Evolutionary conservation across 345 rosid species (phyloP), one percentile per base, ranked within the genome.

Genomic region (Rhodamnia rubescens): DNA sequence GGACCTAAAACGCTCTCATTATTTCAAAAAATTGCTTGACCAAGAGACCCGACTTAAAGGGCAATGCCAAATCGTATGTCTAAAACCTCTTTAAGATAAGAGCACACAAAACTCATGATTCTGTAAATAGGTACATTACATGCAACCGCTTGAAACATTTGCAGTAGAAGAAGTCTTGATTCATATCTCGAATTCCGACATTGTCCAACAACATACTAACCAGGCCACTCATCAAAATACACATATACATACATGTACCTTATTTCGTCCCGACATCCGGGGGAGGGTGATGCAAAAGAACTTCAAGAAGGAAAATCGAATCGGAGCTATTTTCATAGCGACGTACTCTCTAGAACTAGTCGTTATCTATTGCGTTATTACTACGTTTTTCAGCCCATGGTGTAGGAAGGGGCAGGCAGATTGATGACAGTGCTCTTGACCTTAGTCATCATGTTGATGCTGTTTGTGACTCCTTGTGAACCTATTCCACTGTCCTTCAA

Each of bases 401-500:
- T 87, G 92, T 96, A 97, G 69, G 99, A 92, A 75, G 99, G 98
- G 86, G 92, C 81, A 16, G 99, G 99, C 88, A 97, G 87, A 87
- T 97, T 97, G 87, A 97, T 95, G 85, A 97, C 99, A 3, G 98
- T 95, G 92, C 90, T 95, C 93, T 97, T 97, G 86, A 97, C 92
- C 90, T 96, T 97, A 11, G 93, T 92, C 99, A 97, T 97, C 97
- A 97, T 92, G 90, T 92, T 93, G 83, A 97, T 96, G 93, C 99
- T 97, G 90, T 97, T 97, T 85, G 99, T 96, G 83, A 97, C 91
- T 53, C 99, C 99, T 88, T 97, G 99, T 84, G 99, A 97, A 15
- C 99, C 99, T 40, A 97, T 96, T 61, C 99, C 99, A 86, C 99
- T 97, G 86, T 97, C 99, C 91, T 97, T 97, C 69, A 97, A 85